These are phyloP conservation scores for Corymbia calophylla DNA, from an alignment of 441 rosid genomes.

Conservation along the genomic window DNA sequence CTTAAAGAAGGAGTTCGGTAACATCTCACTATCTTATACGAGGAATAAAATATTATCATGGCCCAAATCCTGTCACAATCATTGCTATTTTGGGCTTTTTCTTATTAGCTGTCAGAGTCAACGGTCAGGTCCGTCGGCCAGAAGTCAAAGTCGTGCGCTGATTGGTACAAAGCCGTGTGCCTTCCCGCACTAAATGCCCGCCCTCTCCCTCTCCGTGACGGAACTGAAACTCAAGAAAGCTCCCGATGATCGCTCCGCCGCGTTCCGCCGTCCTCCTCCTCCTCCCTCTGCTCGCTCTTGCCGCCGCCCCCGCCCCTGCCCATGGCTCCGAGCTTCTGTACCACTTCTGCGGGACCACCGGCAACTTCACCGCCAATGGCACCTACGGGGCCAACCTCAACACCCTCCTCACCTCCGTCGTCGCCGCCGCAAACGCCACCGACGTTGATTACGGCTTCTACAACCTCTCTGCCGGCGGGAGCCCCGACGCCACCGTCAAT, in stretches of 20 bases:
- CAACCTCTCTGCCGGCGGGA: neutral
- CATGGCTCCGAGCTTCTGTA: neutral
- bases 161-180: neutral
- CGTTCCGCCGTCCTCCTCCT: neutral
- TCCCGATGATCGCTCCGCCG: neutral
- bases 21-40: neutral
- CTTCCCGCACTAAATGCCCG: neutral
- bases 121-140: accelerated
- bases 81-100: neutral
- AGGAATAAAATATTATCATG: neutral
- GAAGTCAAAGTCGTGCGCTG: neutral
- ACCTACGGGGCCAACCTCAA: neutral
- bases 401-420: neutral
- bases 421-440: neutral
- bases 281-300: neutral
- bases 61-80: neutral
- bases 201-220: accelerated
- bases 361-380: neutral
- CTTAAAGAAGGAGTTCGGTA: too few relatives aligned
- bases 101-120: neutral
- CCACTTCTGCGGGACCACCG: neutral
- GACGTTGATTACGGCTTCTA: neutral
- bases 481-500: neutral
- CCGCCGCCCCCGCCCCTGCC: neutral
- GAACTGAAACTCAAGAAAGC: neutral